A percentile compares a stretch with the other conserved stretches of the same genome.
Evolutionary conservation across 345 rosid species (phyloP).

Genomic region (Pugionium cornutum): DNA sequence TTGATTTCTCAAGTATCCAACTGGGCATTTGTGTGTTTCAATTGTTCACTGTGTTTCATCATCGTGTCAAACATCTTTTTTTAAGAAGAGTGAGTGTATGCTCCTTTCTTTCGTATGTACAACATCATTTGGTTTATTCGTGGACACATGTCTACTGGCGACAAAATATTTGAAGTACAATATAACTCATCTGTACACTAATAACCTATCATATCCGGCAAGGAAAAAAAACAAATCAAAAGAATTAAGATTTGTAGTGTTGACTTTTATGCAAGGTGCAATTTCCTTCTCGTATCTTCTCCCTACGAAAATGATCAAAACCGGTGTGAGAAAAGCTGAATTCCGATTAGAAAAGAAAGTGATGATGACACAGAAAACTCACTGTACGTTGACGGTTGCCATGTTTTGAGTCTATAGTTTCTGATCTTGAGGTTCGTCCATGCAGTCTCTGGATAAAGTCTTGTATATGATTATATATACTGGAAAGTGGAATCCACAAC

Average conservation of each 20-base stretch:
- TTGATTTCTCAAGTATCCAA: too few relatives aligned
- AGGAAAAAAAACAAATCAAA: conserved; percentile 1
- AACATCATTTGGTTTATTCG: conserved; percentile 4
- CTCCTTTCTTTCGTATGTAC: conserved; percentile 21
- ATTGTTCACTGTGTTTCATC: too few relatives aligned
- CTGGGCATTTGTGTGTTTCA: too few relatives aligned
- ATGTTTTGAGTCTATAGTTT: conserved; percentile 30
- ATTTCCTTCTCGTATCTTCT: conserved; percentile 38
- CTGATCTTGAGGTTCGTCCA: conserved; percentile 35
- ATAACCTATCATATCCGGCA: conserved; percentile 4
- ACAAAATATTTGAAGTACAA: neutral
- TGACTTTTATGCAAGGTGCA: conserved; percentile 38
- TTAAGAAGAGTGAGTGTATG: neutral
- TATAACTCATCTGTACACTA: conserved; percentile 23
- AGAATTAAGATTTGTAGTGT: conserved; percentile 14
- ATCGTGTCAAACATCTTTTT: too few relatives aligned
- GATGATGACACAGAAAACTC: conserved; percentile 27
- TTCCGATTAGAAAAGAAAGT: conserved; percentile 1
- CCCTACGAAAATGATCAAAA: conserved; percentile 24
- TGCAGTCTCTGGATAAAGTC: conserved; percentile 44
- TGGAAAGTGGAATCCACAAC: conserved; percentile 32
- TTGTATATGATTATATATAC: conserved; percentile 56
- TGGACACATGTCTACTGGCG: neutral
- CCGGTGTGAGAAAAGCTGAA: conserved; percentile 11
- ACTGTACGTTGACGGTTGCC: conserved; percentile 39